phyloP scores from a whole-genome alignment of 805 yeast genomes.

The Lipomyces spencermartinsiae region DNA sequence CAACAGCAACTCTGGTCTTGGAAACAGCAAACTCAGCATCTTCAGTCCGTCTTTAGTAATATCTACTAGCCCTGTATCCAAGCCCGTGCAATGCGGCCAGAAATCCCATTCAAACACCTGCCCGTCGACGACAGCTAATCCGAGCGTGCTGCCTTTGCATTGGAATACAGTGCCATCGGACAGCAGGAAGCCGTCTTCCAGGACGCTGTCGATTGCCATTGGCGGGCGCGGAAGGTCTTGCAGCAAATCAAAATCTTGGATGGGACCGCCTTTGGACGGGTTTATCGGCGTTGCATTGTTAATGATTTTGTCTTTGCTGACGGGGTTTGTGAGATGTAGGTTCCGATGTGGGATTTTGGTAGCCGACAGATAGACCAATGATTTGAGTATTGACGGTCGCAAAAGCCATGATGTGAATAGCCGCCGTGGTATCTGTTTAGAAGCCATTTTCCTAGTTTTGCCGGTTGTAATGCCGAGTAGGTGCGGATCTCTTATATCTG shows the following conservation, averaged over 20 bases:
- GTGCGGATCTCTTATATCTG: too few species aligned
- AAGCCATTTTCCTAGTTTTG: neutral
- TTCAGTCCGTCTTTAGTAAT: slow-evolving; percentile 55
- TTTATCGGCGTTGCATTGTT: slow-evolving; percentile 31
- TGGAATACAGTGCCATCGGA: slow-evolving; percentile 29
- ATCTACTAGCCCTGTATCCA: slow-evolving; percentile 61
- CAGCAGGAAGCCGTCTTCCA: slow-evolving; percentile 26
- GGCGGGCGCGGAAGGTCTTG: slow-evolving; percentile 38
- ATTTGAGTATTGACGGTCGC: slow-evolving; percentile 7
- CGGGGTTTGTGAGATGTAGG: neutral
- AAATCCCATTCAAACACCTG: slow-evolving; percentile 69
- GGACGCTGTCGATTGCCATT: slow-evolving; percentile 33
- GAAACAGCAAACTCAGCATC: slow-evolving; percentile 63
- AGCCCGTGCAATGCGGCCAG: slow-evolving; percentile 49
- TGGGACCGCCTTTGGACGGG: slow-evolving; percentile 36
- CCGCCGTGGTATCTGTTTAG: neutral
- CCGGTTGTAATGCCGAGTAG: neutral
- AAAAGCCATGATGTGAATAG: neutral
- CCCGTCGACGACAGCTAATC: slow-evolving; percentile 49
- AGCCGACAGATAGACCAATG: neutral
- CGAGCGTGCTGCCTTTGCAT: slow-evolving; percentile 52
- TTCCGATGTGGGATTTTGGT: slow-evolving; percentile 5
- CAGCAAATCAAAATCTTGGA: slow-evolving; percentile 37
- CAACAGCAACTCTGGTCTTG: slow-evolving; percentile 77
- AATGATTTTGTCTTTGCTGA: slow-evolving; percentile 11